phyloP scores from a whole-genome alignment of 108 stramenopile species.

The Mayamaea pseudoterrestris region DNA sequence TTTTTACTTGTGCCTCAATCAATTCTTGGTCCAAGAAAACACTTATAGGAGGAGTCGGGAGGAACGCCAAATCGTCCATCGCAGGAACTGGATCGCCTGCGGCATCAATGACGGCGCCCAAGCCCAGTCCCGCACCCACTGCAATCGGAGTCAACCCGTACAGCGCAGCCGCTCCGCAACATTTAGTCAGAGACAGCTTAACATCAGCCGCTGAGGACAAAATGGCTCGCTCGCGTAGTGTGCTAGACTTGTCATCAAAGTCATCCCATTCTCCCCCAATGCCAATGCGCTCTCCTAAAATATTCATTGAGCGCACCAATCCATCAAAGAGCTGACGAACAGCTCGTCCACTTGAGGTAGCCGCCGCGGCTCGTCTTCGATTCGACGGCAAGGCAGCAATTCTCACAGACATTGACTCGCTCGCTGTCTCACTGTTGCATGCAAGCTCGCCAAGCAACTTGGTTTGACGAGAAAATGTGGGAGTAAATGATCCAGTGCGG shows the following conservation, averaged over 20 bases:
- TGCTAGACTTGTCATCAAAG: constrained; percentile 38
- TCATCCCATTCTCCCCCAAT: constrained; percentile 79
- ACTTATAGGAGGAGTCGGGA: constrained; percentile 51
- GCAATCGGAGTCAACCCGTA: constrained; percentile 65
- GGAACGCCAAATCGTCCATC: constrained; percentile 21
- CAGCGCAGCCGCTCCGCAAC: constrained; percentile 66
- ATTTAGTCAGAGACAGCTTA: constrained; percentile 46
- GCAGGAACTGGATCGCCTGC: constrained; percentile 9
- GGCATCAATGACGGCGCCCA: constrained; percentile 54
- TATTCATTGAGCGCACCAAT: constrained; percentile 65
- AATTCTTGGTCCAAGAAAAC: constrained; percentile 50
- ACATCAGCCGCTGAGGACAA: constrained; percentile 58
- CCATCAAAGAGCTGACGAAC: constrained; percentile 74
- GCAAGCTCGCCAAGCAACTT: constrained; percentile 51
- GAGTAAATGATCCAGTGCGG: constrained; percentile 59
- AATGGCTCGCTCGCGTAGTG: constrained; percentile 59
- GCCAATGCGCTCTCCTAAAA: constrained; percentile 69
- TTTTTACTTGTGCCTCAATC: constrained; percentile 35
- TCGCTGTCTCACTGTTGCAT: constrained; percentile 59
- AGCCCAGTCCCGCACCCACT: constrained; percentile 45
- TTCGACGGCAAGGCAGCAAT: constrained; percentile 33
- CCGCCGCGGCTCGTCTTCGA: constrained; percentile 14
- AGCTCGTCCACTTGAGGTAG: constrained; percentile 39
- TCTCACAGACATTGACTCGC: constrained; percentile 50
- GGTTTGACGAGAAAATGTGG: constrained; percentile 48